A percentile compares a stretch with the other conserved stretches of the same genome.
phyloP scores from a whole-genome alignment of 495 filamentous ascomycete genomes.

The Tetracladium marchalianum region DNA sequence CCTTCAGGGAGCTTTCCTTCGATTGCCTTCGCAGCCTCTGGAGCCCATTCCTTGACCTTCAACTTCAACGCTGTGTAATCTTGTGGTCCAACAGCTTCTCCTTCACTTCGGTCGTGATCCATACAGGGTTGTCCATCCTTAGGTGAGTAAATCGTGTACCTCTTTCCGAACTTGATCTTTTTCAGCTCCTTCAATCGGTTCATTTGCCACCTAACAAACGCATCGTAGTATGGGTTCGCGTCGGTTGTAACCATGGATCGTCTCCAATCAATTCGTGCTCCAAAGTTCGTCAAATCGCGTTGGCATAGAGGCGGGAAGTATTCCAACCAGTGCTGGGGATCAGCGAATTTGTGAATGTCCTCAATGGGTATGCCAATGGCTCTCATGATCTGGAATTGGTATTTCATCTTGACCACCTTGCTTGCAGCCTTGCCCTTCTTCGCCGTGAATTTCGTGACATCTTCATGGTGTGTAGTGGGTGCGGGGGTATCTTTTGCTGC shows the following conservation, averaged over 20 bases:
- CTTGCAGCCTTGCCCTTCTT: constrained; percentile 92
- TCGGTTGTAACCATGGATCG: constrained; percentile 89
- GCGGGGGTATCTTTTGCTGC: constrained; percentile 18
- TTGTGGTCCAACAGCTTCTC: constrained; percentile 83
- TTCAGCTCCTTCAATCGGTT: constrained; percentile 77
- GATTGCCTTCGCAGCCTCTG: constrained; percentile 55
- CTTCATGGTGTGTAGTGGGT: constrained; percentile 39
- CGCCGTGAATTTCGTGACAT: constrained; percentile 82
- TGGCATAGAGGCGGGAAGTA: constrained; percentile 80
- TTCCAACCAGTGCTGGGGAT: constrained; percentile 78
- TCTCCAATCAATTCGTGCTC: constrained; percentile 85
- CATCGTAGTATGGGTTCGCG: constrained; percentile 93
- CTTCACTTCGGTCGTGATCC: constrained; percentile 89
- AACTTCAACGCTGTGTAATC: constrained; percentile 91
- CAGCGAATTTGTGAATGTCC: constrained; percentile 87
- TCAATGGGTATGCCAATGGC: constrained; percentile 71
- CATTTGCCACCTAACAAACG: constrained; percentile 98
- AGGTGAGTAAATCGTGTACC: constrained; percentile 91
- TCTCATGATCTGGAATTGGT: constrained; percentile 85
- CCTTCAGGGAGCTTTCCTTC: constrained; percentile 69
- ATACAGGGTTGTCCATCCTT: constrained; percentile 97
- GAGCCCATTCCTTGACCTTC: constrained; percentile 78
- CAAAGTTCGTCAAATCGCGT: constrained; percentile 72
- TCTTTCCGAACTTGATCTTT: constrained; percentile 90
- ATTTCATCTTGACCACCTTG: constrained; percentile 83